These are phyloP conservation scores for Teratosphaeria pseudoeucalypti DNA, from an alignment of 2,329 filamentous ascomycete species.

Conservation along the genomic window DNA sequence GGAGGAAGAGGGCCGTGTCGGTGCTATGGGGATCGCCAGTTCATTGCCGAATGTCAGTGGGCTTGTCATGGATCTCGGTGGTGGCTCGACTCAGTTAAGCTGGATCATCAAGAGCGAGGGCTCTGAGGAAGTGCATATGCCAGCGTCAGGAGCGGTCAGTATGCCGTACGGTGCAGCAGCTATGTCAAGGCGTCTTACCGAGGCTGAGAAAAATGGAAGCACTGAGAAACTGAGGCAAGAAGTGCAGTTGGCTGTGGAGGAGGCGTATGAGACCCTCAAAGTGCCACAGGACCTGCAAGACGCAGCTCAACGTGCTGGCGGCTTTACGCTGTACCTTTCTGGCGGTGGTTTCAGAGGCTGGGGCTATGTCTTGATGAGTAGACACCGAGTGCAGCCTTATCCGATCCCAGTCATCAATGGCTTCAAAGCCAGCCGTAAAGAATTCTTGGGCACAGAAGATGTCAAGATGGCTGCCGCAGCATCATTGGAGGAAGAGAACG, in stretches of 20 bases:
- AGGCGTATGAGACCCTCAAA: constrained; percentile 32
- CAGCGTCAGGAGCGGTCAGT: constrained; percentile 48
- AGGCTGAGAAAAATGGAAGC: constrained; percentile 30
- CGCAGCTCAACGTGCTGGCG: constrained; percentile 33
- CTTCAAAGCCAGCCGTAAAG: constrained; percentile 53
- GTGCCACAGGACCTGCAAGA: constrained; percentile 45
- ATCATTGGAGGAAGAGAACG: constrained; percentile 22
- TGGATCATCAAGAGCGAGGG: constrained; percentile 46
- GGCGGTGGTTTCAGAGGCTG: constrained; percentile 87
- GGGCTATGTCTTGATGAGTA: constrained; percentile 78
- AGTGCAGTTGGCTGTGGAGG: constrained; percentile 43
- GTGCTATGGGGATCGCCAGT: constrained; percentile 73
- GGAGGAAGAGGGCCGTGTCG: constrained; percentile 70
- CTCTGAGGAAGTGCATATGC: constrained; percentile 41
- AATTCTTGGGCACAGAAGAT: constrained; percentile 48
- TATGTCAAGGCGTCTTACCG: constrained; percentile 45
- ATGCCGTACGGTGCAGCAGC: constrained; percentile 63
- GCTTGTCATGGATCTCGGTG: constrained; percentile 78
- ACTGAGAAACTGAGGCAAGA: constrained; percentile 35
- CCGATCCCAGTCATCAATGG: constrained; percentile 75
- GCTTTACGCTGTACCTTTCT: constrained; percentile 69
- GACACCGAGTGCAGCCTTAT: constrained; percentile 63
- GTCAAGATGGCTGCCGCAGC: constrained; percentile 32
- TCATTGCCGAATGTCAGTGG: constrained; percentile 61
- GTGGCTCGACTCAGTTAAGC: constrained; percentile 60